These are phyloP conservation scores for Neopestalotiopsis clavispora DNA, from an alignment of 2,329 filamentous ascomycete genomes.

Conservation along the genomic window DNA sequence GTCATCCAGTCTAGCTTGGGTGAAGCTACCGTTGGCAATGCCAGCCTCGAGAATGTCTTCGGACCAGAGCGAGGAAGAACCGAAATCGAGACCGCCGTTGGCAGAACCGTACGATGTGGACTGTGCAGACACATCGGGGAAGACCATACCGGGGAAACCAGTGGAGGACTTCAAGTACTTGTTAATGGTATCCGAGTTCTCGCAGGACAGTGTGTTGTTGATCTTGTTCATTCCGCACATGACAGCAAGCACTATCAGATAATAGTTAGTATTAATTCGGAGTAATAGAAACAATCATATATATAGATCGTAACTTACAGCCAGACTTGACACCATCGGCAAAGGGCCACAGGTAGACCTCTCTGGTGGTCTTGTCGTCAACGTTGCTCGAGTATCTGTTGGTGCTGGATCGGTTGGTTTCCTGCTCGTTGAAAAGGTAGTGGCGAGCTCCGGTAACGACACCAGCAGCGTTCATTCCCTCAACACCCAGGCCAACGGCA, in stretches of 20 bases:
- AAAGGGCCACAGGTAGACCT: constrained; percentile 31
- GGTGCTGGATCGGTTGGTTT: constrained; percentile 21
- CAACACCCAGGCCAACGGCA: constrained; percentile 5
- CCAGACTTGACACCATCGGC: constrained; percentile 27
- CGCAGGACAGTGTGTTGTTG: constrained; percentile 30
- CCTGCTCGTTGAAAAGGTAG: constrained; percentile 23
- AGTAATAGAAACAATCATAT: neutral
- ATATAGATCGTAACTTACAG: neutral
- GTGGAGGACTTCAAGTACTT: constrained; percentile 32
- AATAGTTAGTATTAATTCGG: neutral
- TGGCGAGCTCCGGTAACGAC: constrained; percentile 16
- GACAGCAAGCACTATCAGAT: constrained; percentile 19
- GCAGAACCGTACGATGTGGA: constrained; percentile 10
- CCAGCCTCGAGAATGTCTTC: constrained; percentile 14
- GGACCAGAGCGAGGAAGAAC: constrained; percentile 9
- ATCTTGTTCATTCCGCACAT: constrained; percentile 34
- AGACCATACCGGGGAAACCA: constrained; percentile 29
- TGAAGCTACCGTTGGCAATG: constrained; percentile 22
- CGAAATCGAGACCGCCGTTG: constrained; percentile 12
- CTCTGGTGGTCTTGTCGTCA: constrained; percentile 30
- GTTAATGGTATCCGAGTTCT: constrained; percentile 29
- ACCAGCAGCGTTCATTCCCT: constrained; percentile 17
- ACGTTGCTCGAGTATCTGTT: constrained; percentile 21
- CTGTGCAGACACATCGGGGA: constrained; percentile 11
- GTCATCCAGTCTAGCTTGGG: constrained; percentile 24